phyloP scores from a whole-genome alignment of 257 asterid species.

The Nicotiana noctiflora region DNA sequence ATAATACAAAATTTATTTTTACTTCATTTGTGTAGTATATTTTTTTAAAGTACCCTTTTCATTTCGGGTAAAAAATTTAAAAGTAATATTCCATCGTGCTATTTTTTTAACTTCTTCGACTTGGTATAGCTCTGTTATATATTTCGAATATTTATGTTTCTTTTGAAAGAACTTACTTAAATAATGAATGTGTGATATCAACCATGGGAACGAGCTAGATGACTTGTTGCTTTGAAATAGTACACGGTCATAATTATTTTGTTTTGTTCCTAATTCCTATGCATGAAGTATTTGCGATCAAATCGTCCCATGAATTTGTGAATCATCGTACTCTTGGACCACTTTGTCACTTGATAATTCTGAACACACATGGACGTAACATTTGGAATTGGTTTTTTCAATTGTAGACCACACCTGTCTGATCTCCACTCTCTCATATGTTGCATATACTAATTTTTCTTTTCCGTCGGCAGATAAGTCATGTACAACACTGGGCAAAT shows the following conservation, averaged over 20 bases:
- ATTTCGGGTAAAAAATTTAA: no score
- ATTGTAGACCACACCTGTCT: no score
- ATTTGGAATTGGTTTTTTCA: neutral
- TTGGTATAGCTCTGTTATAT: neutral
- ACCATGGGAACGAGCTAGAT: neutral
- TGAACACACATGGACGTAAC: neutral
- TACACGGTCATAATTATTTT: neutral
- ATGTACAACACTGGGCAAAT: no score
- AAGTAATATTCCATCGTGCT: no score
- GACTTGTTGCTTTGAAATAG: neutral
- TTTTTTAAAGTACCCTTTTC: neutral
- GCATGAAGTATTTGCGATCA: neutral
- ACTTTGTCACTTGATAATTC: neutral
- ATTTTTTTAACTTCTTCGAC: neutral
- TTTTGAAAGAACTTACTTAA: no score
- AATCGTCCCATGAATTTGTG: no score
- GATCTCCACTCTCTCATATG: no score
- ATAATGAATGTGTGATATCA: neutral
- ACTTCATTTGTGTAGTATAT: no score
- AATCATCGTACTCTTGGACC: neutral
- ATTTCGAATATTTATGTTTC: no score
- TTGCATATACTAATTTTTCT: neutral
- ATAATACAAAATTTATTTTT: no score
- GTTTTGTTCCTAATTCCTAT: neutral
- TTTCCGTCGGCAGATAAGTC: neutral